These are phyloP conservation scores for Russula emetica DNA, from an alignment of 768 basidiomycete species.

Conservation along the genomic window DNA sequence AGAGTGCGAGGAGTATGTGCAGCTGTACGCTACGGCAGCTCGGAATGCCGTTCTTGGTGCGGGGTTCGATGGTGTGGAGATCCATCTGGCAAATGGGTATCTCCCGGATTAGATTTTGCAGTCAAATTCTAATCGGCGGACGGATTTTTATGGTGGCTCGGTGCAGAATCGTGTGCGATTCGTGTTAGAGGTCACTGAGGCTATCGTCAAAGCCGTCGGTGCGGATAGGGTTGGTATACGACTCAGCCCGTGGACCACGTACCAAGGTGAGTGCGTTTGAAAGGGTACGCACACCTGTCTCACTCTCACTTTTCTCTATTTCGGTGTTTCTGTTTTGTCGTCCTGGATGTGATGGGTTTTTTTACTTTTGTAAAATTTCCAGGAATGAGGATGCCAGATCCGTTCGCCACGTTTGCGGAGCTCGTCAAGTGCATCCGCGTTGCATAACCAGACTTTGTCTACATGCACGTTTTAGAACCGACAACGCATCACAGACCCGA, in stretches of 20 bases:
- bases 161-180: conserved; percentile 45
- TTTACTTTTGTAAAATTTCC: background rate
- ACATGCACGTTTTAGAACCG: conserved; percentile 36
- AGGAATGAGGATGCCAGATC: conserved; percentile 28
- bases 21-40: conserved; percentile 36
- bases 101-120: conserved; percentile 40
- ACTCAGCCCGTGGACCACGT: conserved; percentile 32
- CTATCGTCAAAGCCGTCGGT: conserved; percentile 37
- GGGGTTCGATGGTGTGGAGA: conserved; percentile 34
- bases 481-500: background rate
- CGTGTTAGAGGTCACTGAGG: conserved; percentile 38
- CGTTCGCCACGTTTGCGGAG: conserved; percentile 32
- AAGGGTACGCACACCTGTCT: too few species aligned
- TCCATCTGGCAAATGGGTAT: conserved; percentile 34
- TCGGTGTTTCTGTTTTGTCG: background rate
- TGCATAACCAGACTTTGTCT: conserved; percentile 16
- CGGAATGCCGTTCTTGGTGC: conserved; percentile 37
- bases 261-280: background rate
- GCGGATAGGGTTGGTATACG: conserved; percentile 37
- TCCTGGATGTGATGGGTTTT: too few species aligned
- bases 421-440: conserved; percentile 31
- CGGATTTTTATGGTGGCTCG: conserved; percentile 45
- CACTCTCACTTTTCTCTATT: too few species aligned
- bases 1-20: conserved; percentile 31
- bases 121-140: conserved; percentile 38